Percentiles rank a stretch among this genome's conserved stretches.
Conservation (phyloP, 2,329 filamentous ascomycete species). For the Metarhizium album region DNA sequence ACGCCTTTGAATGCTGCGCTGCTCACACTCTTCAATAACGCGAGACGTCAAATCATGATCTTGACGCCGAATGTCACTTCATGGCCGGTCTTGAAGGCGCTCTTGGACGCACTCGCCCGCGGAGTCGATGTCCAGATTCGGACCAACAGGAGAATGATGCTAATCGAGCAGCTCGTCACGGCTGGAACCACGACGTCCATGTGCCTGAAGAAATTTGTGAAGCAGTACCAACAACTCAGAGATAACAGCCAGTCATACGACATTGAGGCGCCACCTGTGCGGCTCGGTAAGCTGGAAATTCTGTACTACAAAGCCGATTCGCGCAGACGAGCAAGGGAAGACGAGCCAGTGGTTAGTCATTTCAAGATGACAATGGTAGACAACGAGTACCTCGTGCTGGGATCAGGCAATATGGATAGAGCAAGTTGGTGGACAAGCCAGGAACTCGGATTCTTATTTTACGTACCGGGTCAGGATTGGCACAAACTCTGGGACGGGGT, state of each 20-base stretch:
- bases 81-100: constrained; percentile 47
- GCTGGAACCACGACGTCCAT: constrained; percentile 62
- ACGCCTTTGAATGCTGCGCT: constrained; percentile 61
- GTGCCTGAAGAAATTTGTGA: constrained; percentile 50
- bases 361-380: constrained; percentile 71
- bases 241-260: constrained; percentile 12
- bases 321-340: constrained; percentile 17
- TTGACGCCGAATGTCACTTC: constrained; percentile 73
- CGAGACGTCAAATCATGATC: constrained; percentile 50
- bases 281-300: constrained; percentile 42
- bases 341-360: constrained; percentile 63
- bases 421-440: constrained; percentile 84
- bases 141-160: constrained; percentile 61
- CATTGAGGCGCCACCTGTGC: constrained; percentile 32
- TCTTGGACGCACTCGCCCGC: constrained; percentile 50
- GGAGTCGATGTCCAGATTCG: constrained; percentile 59
- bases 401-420: constrained; percentile 75
- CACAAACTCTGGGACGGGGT: constrained; percentile 28
- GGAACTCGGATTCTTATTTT: constrained; percentile 59
- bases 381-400: constrained; percentile 53
- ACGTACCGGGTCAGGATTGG: constrained; percentile 28
- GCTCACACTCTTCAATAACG: constrained; percentile 47
- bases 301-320: constrained; percentile 43
- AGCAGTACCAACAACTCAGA: constrained; percentile 33
- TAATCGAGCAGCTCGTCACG: constrained; percentile 71